Evolutionary conservation across 768 basidiomycete genomes (phyloP).

Genomic region (Lentinus brumalis): DNA sequence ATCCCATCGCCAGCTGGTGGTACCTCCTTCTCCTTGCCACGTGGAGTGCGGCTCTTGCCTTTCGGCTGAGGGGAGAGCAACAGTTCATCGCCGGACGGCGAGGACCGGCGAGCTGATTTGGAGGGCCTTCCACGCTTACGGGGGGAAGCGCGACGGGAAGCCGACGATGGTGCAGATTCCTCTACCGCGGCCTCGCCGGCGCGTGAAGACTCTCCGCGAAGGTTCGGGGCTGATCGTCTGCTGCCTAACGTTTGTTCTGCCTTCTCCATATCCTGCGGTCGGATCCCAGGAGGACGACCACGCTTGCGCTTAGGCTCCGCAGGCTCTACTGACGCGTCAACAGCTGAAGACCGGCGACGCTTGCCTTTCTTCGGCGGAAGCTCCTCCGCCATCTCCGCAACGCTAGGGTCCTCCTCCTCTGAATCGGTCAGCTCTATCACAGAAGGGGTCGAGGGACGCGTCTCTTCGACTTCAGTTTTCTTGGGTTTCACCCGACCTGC

Average conservation of each 20-base stretch:
- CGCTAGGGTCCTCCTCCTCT: conserved; percentile 17
- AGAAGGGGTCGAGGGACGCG: neutral
- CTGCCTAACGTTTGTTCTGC: neutral
- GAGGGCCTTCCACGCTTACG: conserved; percentile 5
- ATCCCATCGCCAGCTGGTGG: neutral
- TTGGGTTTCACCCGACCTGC: conserved; percentile 14
- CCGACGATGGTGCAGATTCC: neutral
- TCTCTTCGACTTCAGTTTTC: neutral
- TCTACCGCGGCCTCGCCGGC: neutral
- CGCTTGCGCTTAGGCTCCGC: conserved; percentile 5
- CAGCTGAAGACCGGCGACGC: conserved; percentile 11
- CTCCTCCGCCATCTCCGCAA: conserved; percentile 5
- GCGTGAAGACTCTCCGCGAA: neutral
- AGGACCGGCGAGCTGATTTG: neutral
- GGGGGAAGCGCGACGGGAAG: neutral
- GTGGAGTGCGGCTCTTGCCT: neutral
- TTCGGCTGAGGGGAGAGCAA: neutral
- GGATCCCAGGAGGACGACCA: conserved; percentile 10
- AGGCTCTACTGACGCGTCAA: neutral
- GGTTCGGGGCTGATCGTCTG: neutral
- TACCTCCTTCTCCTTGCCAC: neutral
- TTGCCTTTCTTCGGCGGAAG: neutral
- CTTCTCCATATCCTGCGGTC: conserved; percentile 1
- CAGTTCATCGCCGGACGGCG: conserved; percentile 20
- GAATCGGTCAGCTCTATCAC: conserved; percentile 6